Conservation (phyloP, 2,329 filamentous ascomycete genomes). For the Stagonosporopsis chrysanthemi region DNA sequence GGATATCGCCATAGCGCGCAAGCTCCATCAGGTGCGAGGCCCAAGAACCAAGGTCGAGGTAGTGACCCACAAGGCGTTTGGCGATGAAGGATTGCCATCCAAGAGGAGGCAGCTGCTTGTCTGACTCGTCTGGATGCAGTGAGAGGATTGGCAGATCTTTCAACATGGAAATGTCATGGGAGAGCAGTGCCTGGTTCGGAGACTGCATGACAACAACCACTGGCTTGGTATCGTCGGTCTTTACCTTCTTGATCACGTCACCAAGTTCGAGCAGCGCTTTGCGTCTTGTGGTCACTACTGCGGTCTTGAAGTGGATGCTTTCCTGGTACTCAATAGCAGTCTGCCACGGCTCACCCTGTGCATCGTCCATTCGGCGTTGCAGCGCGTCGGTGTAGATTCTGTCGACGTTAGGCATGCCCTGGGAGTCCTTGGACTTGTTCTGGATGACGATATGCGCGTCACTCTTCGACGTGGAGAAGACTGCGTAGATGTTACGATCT, state of each 20-base stretch:
- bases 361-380: slow-evolving; percentile 69
- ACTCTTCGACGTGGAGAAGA: slow-evolving; percentile 83
- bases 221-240: slow-evolving; percentile 80
- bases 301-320: slow-evolving; percentile 82
- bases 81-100: slow-evolving; percentile 93
- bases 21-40: slow-evolving; percentile 86
- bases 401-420: slow-evolving; percentile 88
- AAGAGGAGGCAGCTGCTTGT: slow-evolving; percentile 87
- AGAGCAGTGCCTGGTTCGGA: slow-evolving; percentile 78
- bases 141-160: slow-evolving; percentile 84
- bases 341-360: slow-evolving; percentile 75
- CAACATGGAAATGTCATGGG: slow-evolving; percentile 84
- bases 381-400: slow-evolving; percentile 86
- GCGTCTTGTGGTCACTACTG: slow-evolving; percentile 85
- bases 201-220: slow-evolving; percentile 90
- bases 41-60: slow-evolving; percentile 92
- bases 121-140: slow-evolving; percentile 80
- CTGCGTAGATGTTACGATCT: slow-evolving; percentile 89
- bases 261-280: slow-evolving; percentile 89
- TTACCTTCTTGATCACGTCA: slow-evolving; percentile 88
- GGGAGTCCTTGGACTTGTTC: slow-evolving; percentile 79
- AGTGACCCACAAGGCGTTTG: slow-evolving; percentile 85
- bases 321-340: slow-evolving; percentile 88
- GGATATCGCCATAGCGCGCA: slow-evolving; percentile 90
- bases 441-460: slow-evolving; percentile 90